Base-by-base conservation (phyloP, 768 basidiomycete species). In the Mycena epipterygia region DNA sequence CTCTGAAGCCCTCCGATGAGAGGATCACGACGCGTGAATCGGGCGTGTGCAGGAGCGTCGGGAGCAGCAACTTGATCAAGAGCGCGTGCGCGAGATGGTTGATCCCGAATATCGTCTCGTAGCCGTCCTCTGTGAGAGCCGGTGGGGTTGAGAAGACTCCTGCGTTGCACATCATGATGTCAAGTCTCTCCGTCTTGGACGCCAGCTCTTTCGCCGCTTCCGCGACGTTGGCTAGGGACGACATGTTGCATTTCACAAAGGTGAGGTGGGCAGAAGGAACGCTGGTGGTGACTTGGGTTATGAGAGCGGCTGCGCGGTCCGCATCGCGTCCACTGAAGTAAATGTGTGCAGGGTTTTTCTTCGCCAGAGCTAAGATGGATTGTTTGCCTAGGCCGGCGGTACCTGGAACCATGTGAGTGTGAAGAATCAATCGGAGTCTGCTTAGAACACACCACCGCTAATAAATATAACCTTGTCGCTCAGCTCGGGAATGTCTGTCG, bases 41-140 rank as follows among this genome's bases (percentile, higher is more conserved):
- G 0, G 82, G 68, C 21, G 71, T 63, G 21, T 30, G 56, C 21
- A 62, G 29, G 21, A 68, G 80, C 1, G 82, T 83, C 12, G 87
- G 86, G 35, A 88, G 79, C 35, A 89, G 80, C 21, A 84, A 76
- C 44, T 80, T 79, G 7, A 85, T 85, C 67, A 88, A 80, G 69
- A 82, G 79, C 65, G 78, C 83, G 73, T 84, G 88, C 3, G 86
- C 86, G 81, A 70, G 1, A 27, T 64, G 66, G 58, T 79, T 68
- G 29, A 68, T 37, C 9, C 66, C 61, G 32, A 72, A 67, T 5
- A 57, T 30, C 12, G 51, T 7, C 52, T 71, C 70, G 59, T 67
- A 71, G 19, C 70, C 70, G 16, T 67, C 70, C 48, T 57, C 60
- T 21, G 59, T 64, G 30, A 65, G 44, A 33, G 25, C 62, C 6